Conservation (phyloP, 225 moss, liverwort and hornwort genomes). For the Rhytidiadelphus loreus region DNA sequence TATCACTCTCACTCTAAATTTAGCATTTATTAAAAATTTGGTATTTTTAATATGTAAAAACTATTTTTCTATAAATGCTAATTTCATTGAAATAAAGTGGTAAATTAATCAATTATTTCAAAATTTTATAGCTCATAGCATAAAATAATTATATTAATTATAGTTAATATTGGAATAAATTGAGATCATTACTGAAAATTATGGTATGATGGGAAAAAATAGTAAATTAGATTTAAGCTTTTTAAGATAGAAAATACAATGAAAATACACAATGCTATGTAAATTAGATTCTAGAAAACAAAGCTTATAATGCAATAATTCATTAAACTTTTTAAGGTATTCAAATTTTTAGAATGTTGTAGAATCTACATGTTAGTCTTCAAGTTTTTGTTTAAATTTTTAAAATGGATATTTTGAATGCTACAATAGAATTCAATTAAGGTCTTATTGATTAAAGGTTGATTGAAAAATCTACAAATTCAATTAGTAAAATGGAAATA, state of each 20-base stretch:
- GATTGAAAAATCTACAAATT: background rate
- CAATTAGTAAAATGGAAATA: background rate
- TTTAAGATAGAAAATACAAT: background rate
- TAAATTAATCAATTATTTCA: background rate
- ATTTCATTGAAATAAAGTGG: too few relatives aligned
- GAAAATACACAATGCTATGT: background rate
- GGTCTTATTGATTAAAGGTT: background rate
- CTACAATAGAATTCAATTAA: background rate
- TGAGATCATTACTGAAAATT: fast-evolving
- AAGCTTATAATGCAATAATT: background rate
- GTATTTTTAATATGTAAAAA: background rate
- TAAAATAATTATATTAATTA: background rate
- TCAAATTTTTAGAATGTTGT: background rate
- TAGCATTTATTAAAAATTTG: background rate
- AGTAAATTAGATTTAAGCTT: fast-evolving
- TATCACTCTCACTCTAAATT: background rate
- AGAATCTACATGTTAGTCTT: background rate
- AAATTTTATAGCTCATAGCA: fast-evolving
- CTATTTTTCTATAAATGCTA: fast-evolving
- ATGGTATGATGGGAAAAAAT: too few relatives aligned
- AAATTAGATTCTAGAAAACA: background rate
- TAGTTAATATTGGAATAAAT: background rate
- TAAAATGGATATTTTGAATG: background rate
- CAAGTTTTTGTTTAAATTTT: background rate
- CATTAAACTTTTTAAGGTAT: background rate